Base-by-base conservation (phyloP, 1,284 basidiomycete species). In the Leccinum laetum region DNA sequence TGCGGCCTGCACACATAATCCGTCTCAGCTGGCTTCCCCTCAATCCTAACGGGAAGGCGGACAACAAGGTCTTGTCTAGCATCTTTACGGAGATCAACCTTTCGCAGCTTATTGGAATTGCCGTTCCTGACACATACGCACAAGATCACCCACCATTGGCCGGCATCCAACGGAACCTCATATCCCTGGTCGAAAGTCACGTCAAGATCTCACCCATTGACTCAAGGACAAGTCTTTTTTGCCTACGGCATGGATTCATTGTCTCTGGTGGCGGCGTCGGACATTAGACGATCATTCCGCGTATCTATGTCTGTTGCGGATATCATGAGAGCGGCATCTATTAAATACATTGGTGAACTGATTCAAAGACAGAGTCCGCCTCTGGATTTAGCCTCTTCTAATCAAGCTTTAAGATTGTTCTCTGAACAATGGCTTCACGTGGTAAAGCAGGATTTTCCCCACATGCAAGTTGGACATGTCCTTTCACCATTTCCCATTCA, bases 1-100 rank as follows among this genome's bases (percentile, higher is more conserved):
- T 85, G 83, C 79, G 83, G 9, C 83, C 83, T 13, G 80, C 81
- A 63, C 82, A 84, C 68, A 78, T 85, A 64, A 76, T 85, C 46
- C 81, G 82, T 5, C 73, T 85, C 18, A 75, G 71, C 64, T 85
- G 80, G 75, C 78, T 85, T 63, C 83, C 83, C 5, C 68, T 85
- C 63, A 84, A 77, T 69, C 70, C 77, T 14, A 85, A 85, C 65
- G 84, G 84, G 29, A 85, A 85, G 72, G 73, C 79, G 1, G 84
- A 85, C 63, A 71, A 69, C 52, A 85, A 84, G 67, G 69, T 76
- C 7, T 73, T 85, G 14, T 65, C 73, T 2, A 69, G 72, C 6
- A 66, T 84, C 53, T 84, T 85, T 71, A 69, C 75, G 56, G 67
- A 66, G 11, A 71, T 80, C 16, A 72, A 71, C 24, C 65, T 83